Base-by-base conservation (phyloP, 2,329 filamentous ascomycete species). In the Fusarium goolgardi region DNA sequence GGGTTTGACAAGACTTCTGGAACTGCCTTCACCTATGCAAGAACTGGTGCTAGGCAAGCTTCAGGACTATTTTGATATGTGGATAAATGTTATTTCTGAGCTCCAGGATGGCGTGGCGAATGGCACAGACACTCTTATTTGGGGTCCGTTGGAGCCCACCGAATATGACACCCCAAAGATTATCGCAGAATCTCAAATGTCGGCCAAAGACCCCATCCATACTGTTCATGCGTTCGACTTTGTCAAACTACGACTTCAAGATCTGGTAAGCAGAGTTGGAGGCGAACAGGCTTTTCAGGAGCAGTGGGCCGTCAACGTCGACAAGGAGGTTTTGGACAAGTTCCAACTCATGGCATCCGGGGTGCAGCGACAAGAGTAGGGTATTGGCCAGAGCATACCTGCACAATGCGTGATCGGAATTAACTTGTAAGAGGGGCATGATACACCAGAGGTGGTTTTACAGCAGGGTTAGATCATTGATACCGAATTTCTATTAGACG, bases 1-100 rank as follows among this genome's bases (percentile, higher is more conserved):
- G 6, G 91, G 88, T 0, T 82, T 95, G 16, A 94, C 92, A 2
- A 86, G 90, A 5, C 80, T 96, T 2, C 80, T 93, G 15, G 90
- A 93, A 75, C 83, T 90, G 2, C 83, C 84, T 1, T 83, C 85
- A 27, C 83, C 84, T 1, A 79, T 86, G 74, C 85, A 86, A 63
- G 82, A 86, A 0, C 84, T 91, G 55, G 83, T 88, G 3, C 78
- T 93, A 6, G 74, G 77, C 3, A 85, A 83, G 37, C 81, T 96
- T 56, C 92, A 96, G 76, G 90, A 90, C 72, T 88, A 92, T 72
- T 88, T 96, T 72, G 84, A 84, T 2, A 85, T 94, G 80, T 96
- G 92, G 92, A 91, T 90, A 3, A 87, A 86, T 66, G 85, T 92
- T 2, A 81, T 94, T 31, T 80, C 80, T 2, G 90, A 93, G 71